Evolutionary conservation across 169 alveolate species (phyloP), one percentile per base, ranked within the genome.

Genomic region (Cryptosporidium sp.): DNA sequence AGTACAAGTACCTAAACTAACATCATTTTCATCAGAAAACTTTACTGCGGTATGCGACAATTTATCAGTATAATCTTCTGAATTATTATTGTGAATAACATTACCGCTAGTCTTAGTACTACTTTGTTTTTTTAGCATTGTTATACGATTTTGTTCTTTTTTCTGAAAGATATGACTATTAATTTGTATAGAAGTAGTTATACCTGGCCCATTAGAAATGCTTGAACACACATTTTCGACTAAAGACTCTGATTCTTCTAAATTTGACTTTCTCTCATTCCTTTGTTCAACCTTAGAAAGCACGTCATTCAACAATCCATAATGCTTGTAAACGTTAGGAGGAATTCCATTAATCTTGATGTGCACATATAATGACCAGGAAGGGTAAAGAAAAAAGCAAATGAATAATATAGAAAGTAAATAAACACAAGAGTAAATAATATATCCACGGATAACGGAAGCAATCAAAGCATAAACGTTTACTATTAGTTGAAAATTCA

Each of bases 301-400:
- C 1, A 62, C 26, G n/a, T 80, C 89, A 14, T 50, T 33, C 3
- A 80, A 67, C 33, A 80, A 18, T n/a, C 89, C 89, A 62, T 55
- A 41, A 48, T 59, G 65, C 33, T 62, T 62, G 10, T 31, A 8
- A 59, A 23, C 62, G 33, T 80, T 80, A 10, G 89, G 75, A 23
- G 89, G 69, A 33, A 31, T 59, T 23, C 89, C 75, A 62, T 80
- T 45, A 23, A 80, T 18, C 41, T 80, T 62, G 1, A 70, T 48
- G 31, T 80, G 74, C 18, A 65, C 50, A 80, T 80, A 80, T 41
- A 80, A 48, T 31, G 89, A 80, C 89, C 89, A 80, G 18, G 89
- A 37, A 26, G 89, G 89, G 51, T 29, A 80, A 6, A 80, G 75
- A 43, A 45, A 80, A 5, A 80, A 35, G 23, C 55, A 26, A 43